A percentile compares a stretch with the other conserved stretches of the same genome.
Conservation (phyloP, 2,329 filamentous ascomycete species). For the Exserohilum turcica region DNA sequence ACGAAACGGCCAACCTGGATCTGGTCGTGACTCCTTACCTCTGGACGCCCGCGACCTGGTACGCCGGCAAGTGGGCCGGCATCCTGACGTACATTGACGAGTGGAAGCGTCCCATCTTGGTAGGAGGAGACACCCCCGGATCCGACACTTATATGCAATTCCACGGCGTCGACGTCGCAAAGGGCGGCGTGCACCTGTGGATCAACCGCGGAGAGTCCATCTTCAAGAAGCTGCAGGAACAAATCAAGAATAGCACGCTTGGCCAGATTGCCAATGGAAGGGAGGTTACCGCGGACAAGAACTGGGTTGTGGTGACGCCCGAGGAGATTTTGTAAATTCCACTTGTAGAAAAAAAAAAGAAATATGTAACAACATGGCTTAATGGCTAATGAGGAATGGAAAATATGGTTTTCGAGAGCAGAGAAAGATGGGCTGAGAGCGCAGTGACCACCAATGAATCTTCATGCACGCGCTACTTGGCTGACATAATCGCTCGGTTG, state of each 20-base stretch:
- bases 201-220: slow-evolving; percentile 31
- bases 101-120: slow-evolving; percentile 39
- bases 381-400: neutral
- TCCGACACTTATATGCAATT: slow-evolving; percentile 42
- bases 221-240: slow-evolving; percentile 25
- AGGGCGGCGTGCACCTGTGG: slow-evolving; percentile 40
- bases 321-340: slow-evolving; percentile 34
- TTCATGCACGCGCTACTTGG: slow-evolving; percentile 4
- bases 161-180: slow-evolving; percentile 35
- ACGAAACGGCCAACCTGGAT: slow-evolving; percentile 32
- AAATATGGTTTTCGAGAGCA: neutral
- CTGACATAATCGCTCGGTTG: slow-evolving; percentile 10
- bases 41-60: slow-evolving; percentile 42
- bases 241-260: slow-evolving; percentile 30
- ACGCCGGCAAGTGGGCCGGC: slow-evolving; percentile 39
- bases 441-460: neutral
- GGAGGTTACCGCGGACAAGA: slow-evolving; percentile 38
- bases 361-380: too few relatives aligned
- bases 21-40: slow-evolving; percentile 35
- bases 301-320: slow-evolving; percentile 38
- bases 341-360: too few relatives aligned
- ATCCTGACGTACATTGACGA: slow-evolving; percentile 38
- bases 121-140: slow-evolving; percentile 37
- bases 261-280: slow-evolving; percentile 35
- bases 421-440: neutral